These are phyloP conservation scores for Xerocomellus intermedius DNA, from an alignment of 768 basidiomycete species.

Conservation along the genomic window DNA sequence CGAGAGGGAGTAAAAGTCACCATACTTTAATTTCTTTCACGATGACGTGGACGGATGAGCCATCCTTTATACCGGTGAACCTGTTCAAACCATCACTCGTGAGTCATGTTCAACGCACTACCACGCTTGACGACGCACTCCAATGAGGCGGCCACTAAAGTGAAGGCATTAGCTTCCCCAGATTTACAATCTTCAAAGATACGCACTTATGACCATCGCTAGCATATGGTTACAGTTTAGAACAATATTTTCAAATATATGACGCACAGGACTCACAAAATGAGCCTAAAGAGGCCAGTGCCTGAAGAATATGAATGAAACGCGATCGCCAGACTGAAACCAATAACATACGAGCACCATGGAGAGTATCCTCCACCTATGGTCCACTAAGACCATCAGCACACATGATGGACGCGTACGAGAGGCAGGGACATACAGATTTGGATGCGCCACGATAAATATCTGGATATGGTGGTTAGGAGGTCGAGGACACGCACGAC, in stretches of 20 bases:
- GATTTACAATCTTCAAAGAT: not conserved
- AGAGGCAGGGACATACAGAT: not conserved
- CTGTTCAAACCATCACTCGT: not conserved
- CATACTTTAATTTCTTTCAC: not conserved
- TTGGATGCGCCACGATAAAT: slow-evolving; percentile 4
- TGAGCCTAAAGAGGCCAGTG: not conserved
- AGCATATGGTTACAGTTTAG: not conserved
- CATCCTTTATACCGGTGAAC: not conserved
- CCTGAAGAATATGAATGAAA: not conserved
- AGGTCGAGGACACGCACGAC: not conserved
- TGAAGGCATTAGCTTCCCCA: not conserved
- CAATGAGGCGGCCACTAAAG: not conserved
- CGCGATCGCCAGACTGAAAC: too few relatives aligned
- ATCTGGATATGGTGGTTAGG: not conserved
- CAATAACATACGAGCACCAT: not conserved
- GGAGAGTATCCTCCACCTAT: not conserved
- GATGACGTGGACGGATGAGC: not conserved
- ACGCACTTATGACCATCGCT: slow-evolving; percentile 5
- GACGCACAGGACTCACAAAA: not conserved
- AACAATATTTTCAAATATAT: not conserved
- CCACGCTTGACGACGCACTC: not conserved
- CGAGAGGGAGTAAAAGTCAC: not conserved
- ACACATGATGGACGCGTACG: not conserved
- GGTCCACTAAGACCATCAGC: not conserved
- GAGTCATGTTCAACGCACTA: not conserved